Base-by-base conservation (phyloP, 805 yeast genomes). In the Candida suzukii region DNA sequence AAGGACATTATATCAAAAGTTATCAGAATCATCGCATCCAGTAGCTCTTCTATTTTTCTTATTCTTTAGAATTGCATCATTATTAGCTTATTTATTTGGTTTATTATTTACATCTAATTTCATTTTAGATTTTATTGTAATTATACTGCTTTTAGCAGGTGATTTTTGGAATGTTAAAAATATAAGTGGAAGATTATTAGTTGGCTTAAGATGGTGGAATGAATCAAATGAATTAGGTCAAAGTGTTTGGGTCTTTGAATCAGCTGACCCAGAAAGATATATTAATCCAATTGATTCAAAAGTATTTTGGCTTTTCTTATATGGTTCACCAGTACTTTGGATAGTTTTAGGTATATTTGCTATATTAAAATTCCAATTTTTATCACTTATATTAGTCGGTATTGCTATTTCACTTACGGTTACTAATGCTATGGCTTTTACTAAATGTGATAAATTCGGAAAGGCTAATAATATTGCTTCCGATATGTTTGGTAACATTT, bases 131-230 rank as follows among this genome's bases (percentile, higher is more conserved):
- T 91, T 93, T 68, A 88, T 91, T 14, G 59, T 79, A 6, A 80
- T 88, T 19, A 77, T 90, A 2, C 65, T 93, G 16, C 64, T 88
- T 17, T 70, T 87, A 18, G 85, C 96, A 0, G 87, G 88, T 1
- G 99, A 91, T 60, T 91, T 91, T 56, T 91, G 97, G 95, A 83
- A 86, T 56, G 79, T 87, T 20, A 93, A 91, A 57, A 91, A 91
- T 61, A 84, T 91, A 21, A 71, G 95, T 18, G 99, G 99, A 1
- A 68, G 98, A 44, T 72, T 87, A 42, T 63, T 91, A 42, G 97
- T 93, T 4, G 98, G 97, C 0, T 70, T 93, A 48, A 73, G 95
- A 48, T 91, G 99, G 99, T 91, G 98, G 96, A 93, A 91, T 58
- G 97, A 91, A 57, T 71, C 88, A 0, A 68, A 73, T 24, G 68